These are phyloP conservation scores for Carex myosuroides DNA, from an alignment of 176 grass and related monocot genomes.

Conservation along the genomic window DNA sequence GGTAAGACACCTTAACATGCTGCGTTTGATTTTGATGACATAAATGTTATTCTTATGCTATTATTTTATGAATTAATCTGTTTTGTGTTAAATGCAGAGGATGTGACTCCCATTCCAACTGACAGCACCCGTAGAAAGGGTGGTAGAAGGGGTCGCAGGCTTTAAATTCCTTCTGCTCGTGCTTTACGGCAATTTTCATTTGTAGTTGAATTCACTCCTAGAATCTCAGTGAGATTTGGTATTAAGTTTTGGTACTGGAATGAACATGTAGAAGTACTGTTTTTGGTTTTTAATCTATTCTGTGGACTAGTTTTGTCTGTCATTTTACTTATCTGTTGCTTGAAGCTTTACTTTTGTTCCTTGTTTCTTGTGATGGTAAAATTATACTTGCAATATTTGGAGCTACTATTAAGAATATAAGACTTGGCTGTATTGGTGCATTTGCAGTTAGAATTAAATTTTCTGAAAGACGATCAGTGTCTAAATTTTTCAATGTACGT, in stretches of 20 bases:
- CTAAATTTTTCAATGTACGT: no score
- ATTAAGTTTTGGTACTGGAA: slow-evolving; percentile 21
- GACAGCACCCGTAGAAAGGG: slow-evolving; percentile 86
- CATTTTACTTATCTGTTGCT: neutral
- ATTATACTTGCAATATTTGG: neutral
- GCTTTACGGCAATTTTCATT: slow-evolving; percentile 2
- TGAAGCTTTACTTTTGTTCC: neutral
- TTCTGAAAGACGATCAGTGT: neutral
- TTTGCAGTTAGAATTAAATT: neutral
- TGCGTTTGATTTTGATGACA: neutral
- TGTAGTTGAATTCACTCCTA: slow-evolving; percentile 13
- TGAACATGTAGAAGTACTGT: slow-evolving; percentile 7
- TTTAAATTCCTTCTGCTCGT: slow-evolving; percentile 33
- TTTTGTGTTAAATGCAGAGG: slow-evolving; percentile 42
- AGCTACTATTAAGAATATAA: neutral
- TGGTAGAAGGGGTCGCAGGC: slow-evolving; percentile 81
- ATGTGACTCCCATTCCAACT: slow-evolving; percentile 76
- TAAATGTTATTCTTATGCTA: neutral
- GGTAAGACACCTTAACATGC: slow-evolving; percentile 21
- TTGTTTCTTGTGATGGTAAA: neutral
- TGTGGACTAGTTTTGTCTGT: neutral
- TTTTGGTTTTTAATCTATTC: neutral
- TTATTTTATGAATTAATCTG: neutral
- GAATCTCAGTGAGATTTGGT: slow-evolving; percentile 12
- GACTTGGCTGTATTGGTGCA: neutral